Conservation (phyloP, 176 grass and related monocot genomes). For the Secale cereale region DNA sequence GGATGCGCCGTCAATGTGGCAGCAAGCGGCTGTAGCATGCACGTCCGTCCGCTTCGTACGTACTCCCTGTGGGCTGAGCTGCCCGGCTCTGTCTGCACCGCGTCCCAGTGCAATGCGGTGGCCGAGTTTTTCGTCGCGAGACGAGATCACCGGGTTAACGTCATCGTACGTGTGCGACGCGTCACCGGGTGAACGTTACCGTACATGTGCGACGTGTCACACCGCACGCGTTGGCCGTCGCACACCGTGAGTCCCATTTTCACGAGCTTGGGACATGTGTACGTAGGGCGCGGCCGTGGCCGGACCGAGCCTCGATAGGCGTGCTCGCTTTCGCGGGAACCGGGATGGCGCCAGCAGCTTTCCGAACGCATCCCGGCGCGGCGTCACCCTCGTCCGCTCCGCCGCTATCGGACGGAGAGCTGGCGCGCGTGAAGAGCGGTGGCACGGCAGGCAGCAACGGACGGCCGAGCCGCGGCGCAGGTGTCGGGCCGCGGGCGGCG, state of each 20-base stretch:
- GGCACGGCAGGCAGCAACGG: background rate
- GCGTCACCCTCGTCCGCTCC: background rate
- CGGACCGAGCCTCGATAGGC: background rate
- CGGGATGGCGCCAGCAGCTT: too few species aligned
- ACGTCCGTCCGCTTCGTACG: background rate
- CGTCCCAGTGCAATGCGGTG: too few species aligned
- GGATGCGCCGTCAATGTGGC: background rate
- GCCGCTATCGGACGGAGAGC: background rate
- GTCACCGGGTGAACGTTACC: too few species aligned
- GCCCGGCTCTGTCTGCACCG: too few species aligned
- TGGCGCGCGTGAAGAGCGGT: background rate
- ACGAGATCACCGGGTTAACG: too few species aligned
- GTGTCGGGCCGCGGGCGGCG: constrained; percentile 21
- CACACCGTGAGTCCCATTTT: background rate
- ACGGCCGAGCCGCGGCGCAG: constrained; percentile 16
- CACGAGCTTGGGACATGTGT: background rate
- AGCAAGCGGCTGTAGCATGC: background rate
- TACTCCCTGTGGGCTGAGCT: too few species aligned
- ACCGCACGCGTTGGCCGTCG: rapidly evolving
- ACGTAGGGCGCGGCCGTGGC: background rate
- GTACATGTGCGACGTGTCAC: too few species aligned
- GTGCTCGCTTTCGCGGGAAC: background rate
- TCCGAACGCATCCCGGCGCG: background rate
- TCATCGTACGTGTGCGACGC: too few species aligned
- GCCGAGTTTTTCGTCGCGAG: too few species aligned